Evolutionary conservation across 1,284 basidiomycete genomes (phyloP), one percentile per base, ranked within the genome.

Genomic region (Sphaerobolus stellatus): DNA sequence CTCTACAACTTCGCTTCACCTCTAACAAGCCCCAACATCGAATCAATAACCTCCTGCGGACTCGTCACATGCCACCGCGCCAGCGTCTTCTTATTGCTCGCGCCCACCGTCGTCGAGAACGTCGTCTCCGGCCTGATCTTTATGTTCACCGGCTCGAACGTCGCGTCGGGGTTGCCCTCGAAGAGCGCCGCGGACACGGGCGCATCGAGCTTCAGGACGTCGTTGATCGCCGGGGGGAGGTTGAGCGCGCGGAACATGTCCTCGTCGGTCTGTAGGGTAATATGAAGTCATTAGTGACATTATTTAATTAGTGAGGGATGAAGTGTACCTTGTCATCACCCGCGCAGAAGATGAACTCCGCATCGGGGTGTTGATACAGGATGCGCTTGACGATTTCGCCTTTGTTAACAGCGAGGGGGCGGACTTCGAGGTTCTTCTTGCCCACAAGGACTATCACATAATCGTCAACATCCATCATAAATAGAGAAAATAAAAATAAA

Each of bases 321-420:
- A n/a, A n/a, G n/a, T n/a, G n/a, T 53, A 92, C 92, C 83, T 98
- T 98, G 78, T 98, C 96, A 68, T 98, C 96, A 50, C 96, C 96
- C 0, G 93, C 95, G 69, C 96, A 98, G 75, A 98, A 95, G 66
- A 98, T 82, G 68, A 98, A 96, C 69, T 97, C 92, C 46, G 91
- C 88, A 60, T 97, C 93, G 2, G 94, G 88, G 75, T 98, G 88
- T 67, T 87, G 77, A 79, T 95, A 98, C 57, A 98, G 69, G 55
- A 98, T 86, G 45, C 94, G 79, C 76, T 94, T 94, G 63, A 98
- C 94, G 65, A 98, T 98, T 76, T 98, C 96, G 56, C 96, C 96
- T 82, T 81, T 48, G 81, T 98, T 98, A 64, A 98, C 84, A 1
- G 94, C 94, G 53, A 91, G 80, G 33, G 95, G 96, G 56, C 96